These are phyloP conservation scores for Amaranthus hypochondriacus DNA, from an alignment of 148 eudicot genomes.

Conservation along the genomic window DNA sequence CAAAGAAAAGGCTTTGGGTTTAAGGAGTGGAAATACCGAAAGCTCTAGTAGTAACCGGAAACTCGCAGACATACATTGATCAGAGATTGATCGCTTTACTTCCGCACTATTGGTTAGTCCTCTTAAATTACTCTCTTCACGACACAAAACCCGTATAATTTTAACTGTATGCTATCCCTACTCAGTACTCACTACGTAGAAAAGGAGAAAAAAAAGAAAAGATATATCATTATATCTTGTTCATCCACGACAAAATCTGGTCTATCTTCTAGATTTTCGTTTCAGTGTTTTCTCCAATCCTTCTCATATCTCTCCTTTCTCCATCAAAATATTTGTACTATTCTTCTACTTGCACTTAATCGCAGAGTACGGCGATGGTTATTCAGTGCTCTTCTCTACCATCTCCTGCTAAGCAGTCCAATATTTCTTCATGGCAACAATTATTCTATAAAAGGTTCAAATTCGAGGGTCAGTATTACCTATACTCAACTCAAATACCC, in stretches of 20 bases:
- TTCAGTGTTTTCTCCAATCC: neutral
- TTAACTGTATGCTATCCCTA: too few species aligned
- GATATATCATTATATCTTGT: neutral
- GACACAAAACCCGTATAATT: too few species aligned
- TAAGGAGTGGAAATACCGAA: too few species aligned
- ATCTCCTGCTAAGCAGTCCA: constrained; percentile 22
- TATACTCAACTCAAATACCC: neutral
- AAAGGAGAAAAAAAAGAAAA: too few species aligned
- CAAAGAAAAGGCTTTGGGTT: too few species aligned
- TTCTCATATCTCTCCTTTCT: neutral
- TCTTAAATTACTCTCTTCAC: too few species aligned
- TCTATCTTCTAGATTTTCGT: neutral
- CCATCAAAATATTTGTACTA: too few species aligned
- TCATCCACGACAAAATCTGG: neutral
- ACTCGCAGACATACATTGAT: too few species aligned
- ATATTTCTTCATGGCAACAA: constrained; percentile 13
- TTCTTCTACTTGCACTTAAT: neutral
- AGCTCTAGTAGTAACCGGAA: too few species aligned
- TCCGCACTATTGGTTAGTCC: too few species aligned
- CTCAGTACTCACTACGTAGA: too few species aligned
- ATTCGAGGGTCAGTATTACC: constrained; percentile 18
- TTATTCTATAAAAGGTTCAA: constrained; percentile 20
- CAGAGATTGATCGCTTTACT: too few species aligned
- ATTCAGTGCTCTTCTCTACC: constrained; percentile 29
- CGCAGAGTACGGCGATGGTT: constrained; percentile 24